Conservation (phyloP, 2,329 filamentous ascomycete species). For the Cercospora zeina region DNA sequence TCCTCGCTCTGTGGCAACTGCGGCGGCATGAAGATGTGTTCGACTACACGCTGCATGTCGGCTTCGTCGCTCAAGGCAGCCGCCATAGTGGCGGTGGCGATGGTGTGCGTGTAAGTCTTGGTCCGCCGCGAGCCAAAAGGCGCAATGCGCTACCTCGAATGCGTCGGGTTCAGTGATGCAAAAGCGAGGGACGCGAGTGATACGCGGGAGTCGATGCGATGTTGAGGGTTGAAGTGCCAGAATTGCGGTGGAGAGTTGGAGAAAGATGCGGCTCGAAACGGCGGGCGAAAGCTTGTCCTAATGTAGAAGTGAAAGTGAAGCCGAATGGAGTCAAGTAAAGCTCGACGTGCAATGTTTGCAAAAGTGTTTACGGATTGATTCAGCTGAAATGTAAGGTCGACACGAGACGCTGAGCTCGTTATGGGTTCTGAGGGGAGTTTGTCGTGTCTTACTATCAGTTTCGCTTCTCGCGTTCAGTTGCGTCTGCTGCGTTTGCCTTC, state of each 20-base stretch:
- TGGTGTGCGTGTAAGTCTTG: neutral
- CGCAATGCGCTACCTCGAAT: neutral
- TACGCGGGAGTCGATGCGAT: neutral
- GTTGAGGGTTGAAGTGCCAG: neutral
- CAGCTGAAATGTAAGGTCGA: too few species aligned
- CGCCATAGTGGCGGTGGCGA: neutral
- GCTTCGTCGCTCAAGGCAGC: neutral
- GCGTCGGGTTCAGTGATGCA: neutral
- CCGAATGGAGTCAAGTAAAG: neutral
- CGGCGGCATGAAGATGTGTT: conserved; percentile 49
- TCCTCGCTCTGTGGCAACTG: conserved; percentile 44
- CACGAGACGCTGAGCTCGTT: too few species aligned
- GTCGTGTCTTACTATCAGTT: too few species aligned
- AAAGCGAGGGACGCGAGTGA: too few species aligned
- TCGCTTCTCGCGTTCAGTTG: neutral
- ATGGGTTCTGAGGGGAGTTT: too few species aligned
- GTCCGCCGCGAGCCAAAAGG: neutral
- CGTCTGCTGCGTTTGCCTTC: neutral
- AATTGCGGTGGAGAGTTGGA: neutral
- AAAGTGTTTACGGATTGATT: neutral
- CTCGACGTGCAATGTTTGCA: neutral
- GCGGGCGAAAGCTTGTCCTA: neutral
- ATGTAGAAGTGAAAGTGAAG: neutral
- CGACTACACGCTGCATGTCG: conserved; percentile 29
- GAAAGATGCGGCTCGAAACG: neutral